These are phyloP conservation scores for Neurospora cerealis DNA, from an alignment of 495 filamentous ascomycete species.

Conservation along the genomic window DNA sequence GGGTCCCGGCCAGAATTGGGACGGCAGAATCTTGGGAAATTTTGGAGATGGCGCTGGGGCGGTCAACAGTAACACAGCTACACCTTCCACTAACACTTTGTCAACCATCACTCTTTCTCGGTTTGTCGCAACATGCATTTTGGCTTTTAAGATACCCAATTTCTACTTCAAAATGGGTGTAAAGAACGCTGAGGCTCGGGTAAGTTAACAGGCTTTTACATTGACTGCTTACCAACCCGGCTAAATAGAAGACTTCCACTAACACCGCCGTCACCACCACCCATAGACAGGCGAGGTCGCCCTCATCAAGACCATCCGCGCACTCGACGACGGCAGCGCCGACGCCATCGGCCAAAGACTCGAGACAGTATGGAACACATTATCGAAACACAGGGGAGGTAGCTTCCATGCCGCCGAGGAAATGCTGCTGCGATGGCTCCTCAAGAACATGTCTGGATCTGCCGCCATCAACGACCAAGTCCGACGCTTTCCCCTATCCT, in stretches of 20 bases:
- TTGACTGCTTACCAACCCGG: not conserved
- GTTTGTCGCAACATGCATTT: not conserved
- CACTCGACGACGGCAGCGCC: constrained; percentile 30
- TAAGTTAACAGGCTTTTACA: not conserved
- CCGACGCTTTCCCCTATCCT: constrained; percentile 34
- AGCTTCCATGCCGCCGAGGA: constrained; percentile 36
- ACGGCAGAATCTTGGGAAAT: constrained; percentile 31
- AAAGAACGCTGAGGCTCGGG: not conserved
- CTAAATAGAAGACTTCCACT: not conserved
- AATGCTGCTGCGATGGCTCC: constrained; percentile 37
- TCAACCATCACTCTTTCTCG: not conserved
- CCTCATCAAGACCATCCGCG: constrained; percentile 16
- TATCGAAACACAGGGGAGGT: constrained; percentile 20
- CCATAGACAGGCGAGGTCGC: constrained; percentile 14
- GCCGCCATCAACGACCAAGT: constrained; percentile 30
- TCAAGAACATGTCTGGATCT: constrained; percentile 36
- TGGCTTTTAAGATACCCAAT: not conserved
- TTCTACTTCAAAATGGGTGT: not conserved
- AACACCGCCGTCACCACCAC: not conserved
- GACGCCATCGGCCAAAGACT: constrained; percentile 30
- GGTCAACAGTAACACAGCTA: not conserved
- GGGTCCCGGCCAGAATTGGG: not conserved
- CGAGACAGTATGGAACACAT: constrained; percentile 24
- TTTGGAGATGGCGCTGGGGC: constrained; percentile 12
- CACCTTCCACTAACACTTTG: not conserved